Percentiles rank a stretch among this genome's conserved stretches.
phyloP scores from a whole-genome alignment of 164 flowering plant species.

The Hamamelis virginiana region DNA sequence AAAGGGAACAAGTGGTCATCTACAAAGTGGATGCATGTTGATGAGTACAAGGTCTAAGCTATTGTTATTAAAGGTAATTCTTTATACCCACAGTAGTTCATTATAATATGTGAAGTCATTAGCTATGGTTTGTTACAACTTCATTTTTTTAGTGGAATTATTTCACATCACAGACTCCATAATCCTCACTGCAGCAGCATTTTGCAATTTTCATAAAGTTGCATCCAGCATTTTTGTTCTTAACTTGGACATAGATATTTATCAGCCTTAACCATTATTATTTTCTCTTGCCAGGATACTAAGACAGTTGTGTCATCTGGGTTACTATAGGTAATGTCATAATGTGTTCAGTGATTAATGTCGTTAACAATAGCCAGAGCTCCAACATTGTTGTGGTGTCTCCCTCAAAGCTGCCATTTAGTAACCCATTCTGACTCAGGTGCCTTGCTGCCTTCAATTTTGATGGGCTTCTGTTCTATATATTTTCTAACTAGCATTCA shows the following conservation, averaged over 20 bases:
- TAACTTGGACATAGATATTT: background rate
- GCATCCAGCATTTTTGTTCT: too few relatives aligned
- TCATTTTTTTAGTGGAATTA: background rate
- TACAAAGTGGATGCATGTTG: constrained; percentile 61
- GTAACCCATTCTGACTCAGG: background rate
- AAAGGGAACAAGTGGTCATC: constrained; percentile 69
- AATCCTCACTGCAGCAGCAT: too few relatives aligned
- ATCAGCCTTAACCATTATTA: background rate
- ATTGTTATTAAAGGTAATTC: constrained; percentile 6
- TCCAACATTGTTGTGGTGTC: background rate
- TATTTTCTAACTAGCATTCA: background rate
- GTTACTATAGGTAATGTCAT: too few relatives aligned
- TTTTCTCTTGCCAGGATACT: background rate
- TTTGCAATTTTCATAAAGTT: too few relatives aligned
- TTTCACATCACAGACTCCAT: background rate
- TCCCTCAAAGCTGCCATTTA: background rate
- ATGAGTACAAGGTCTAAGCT: constrained; percentile 35
- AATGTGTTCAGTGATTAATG: too few relatives aligned
- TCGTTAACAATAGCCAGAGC: background rate
- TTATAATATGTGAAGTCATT: background rate
- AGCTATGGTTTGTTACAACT: background rate
- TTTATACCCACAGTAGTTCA: background rate
- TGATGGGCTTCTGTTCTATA: background rate
- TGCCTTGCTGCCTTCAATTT: background rate
- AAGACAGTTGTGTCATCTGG: too few relatives aligned